Evolutionary conservation across 1,139 yeast genomes (phyloP), one percentile per base, ranked within the genome.

Genomic region (Williopsis jadinii): DNA sequence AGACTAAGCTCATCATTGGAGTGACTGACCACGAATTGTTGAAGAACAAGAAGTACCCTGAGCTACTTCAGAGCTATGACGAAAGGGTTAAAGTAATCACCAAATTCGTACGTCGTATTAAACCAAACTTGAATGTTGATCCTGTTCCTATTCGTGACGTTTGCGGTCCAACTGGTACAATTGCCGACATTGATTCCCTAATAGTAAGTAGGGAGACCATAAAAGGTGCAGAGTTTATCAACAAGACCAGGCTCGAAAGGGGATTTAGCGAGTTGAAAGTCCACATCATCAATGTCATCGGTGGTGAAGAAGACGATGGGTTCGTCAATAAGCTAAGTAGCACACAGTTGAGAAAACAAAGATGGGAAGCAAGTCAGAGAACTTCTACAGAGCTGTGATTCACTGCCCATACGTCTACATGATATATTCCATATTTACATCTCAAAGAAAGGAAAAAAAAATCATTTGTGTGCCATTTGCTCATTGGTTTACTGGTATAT

Each of bases 121-220:
- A 66, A 38, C 76, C 82, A 2, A 51, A 55, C 0, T 59, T 79
- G 10, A 44, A 49, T 0, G 56, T 73, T 3, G 72, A 73, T 27
- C 59, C 75, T 19, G 75, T 72, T 41, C 77, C 83, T 53, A 80
- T 94, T 33, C 74, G 78, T 46, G 98, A 94, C 59, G 74, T 90
- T 1, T 88, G 95, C 62, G 99, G 99, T 0, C 98, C 98, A 2
- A 88, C 98, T 0, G 95, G 90, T 0, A 71, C 73, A n/a, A 70
- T 84, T 3, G 70, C 71, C 19, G 80, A 79, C 33, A 86, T 94
- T 35, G 84, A 88, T 51, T 84, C 88, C 0, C 70, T 94, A 42
- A 79, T 90, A 0, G 78, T 92, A 8, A 85, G 95, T 51, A 70
- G 76, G 35, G 98, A 94, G 55, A 84, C 97, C 0, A 64, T 71